Evolutionary conservation across 306 rosid genomes (phyloP).

Genomic region (Cicer chorassanicum): DNA sequence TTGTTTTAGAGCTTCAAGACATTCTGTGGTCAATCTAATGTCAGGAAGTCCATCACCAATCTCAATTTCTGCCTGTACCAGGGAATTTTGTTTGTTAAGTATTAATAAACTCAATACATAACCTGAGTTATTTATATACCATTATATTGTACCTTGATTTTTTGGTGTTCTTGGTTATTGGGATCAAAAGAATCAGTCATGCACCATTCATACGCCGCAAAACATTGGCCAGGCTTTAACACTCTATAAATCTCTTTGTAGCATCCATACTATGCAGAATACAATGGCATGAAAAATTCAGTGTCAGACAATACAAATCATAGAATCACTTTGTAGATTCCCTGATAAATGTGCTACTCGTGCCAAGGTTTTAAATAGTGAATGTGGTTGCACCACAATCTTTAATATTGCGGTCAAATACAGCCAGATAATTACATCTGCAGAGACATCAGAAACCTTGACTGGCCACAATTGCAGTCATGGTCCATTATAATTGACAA

Average conservation of each 20-base stretch:
- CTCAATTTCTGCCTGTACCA: conserved; percentile 84
- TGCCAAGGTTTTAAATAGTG: background rate
- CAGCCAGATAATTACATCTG: background rate
- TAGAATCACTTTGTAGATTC: conserved; percentile 26
- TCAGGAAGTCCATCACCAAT: conserved; percentile 97
- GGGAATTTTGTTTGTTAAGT: conserved; percentile 22
- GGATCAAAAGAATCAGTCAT: conserved; percentile 90
- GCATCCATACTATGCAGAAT: conserved; percentile 71
- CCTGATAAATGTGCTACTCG: conserved; percentile 14
- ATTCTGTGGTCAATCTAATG: conserved; percentile 80
- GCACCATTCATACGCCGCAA: conserved; percentile 99
- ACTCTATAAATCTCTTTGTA: conserved; percentile 93
- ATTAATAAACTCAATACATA: conserved; percentile 19
- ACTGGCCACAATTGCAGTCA: background rate
- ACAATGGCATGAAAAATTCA: conserved; percentile 11
- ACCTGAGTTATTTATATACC: conserved; percentile 13
- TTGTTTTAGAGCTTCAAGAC: conserved; percentile 88
- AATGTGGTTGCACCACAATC: background rate
- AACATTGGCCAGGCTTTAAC: conserved; percentile 86
- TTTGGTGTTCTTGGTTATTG: conserved; percentile 72
- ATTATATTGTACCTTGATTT: conserved; percentile 67
- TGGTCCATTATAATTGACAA: background rate
- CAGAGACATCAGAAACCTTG: background rate
- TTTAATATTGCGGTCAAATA: background rate
- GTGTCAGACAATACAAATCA: conserved; percentile 41